Base-by-base conservation (phyloP, 2,329 filamentous ascomycete genomes). In the Fusarium sp. region DNA sequence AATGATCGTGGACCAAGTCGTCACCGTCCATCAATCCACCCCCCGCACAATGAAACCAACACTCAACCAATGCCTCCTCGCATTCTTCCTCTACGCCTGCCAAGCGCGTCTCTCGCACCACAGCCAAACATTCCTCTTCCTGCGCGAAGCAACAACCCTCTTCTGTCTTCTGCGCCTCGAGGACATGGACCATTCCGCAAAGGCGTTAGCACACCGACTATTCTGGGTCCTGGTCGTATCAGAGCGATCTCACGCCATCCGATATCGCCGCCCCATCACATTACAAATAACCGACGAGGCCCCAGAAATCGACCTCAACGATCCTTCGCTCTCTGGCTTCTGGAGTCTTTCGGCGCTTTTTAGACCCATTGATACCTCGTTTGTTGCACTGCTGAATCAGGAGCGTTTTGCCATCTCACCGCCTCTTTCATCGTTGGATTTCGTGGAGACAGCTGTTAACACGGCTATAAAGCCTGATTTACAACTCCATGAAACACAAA, bases 211-310 rank as follows among this genome's bases (percentile, higher is more conserved):
- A 2, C 77, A 80, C 47, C 75, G 83, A 8, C 78, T 86, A 5
- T 86, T 85, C 73, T 86, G 84, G 84, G 83, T 86, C 3, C 70
- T 85, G 1, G 75, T 85, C 9, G 78, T 85, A 17, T 85, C 84
- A 8, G 84, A 86, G 68, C 72, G 84, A 22, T 85, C 83, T 0
- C 84, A 86, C 65, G 84, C 83, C 9, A 85, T 86, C 41, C 81
- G 84, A 20, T 86, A 85, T 70, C 80, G 83, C 5, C 80, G 84
- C 3, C 84, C 84, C 10, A 82, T 84, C 42, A 85, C 84, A 2
- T 75, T 86, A 12, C 83, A 85, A 59, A 81, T 86, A 57, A 85
- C 82, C 1, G 71, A 78, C 14, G 78, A 81, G 17, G 80, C 81
- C 5, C 82, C 84, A 3, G 75, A 74, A 9, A 74, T 82, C 3